A percentile compares a stretch with the other conserved stretches of the same genome.
Evolutionary conservation across 345 rosid genomes (phyloP).

Genomic region (Salix brachista): DNA sequence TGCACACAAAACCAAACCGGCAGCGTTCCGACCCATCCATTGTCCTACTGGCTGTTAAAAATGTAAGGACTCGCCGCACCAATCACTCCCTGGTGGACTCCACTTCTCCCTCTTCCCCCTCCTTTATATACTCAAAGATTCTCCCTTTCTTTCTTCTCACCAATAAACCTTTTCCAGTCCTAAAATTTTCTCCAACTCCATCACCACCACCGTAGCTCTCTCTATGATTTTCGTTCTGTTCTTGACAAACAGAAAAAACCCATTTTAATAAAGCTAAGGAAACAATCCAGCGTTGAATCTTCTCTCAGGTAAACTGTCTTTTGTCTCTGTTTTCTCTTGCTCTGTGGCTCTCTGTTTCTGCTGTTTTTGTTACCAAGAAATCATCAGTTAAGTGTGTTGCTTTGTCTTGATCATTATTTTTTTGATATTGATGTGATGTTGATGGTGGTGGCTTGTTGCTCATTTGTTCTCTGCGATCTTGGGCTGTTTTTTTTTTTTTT

Average conservation of each 20-base stretch:
- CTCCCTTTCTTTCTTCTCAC: slow-evolving; percentile 12
- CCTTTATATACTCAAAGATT: slow-evolving; percentile 28
- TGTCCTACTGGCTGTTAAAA: slow-evolving; percentile 21
- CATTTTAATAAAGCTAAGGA: neutral
- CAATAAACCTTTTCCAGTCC: neutral
- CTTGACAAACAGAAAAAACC: neutral
- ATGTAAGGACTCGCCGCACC: slow-evolving; percentile 24
- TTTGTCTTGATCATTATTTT: neutral
- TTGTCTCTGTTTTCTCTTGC: neutral
- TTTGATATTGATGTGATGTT: neutral
- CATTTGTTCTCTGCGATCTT: neutral
- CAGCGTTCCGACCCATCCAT: slow-evolving; percentile 3
- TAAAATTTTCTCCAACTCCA: neutral
- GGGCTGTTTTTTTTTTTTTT: neutral
- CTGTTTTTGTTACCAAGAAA: no score
- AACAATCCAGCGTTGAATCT: neutral
- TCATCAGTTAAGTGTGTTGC: neutral
- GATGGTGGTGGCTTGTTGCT: neutral
- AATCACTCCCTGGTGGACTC: neutral
- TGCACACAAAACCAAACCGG: neutral
- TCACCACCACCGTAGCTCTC: neutral
- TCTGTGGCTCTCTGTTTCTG: neutral
- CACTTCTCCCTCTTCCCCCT: neutral
- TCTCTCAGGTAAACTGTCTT: neutral
- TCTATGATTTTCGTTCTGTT: neutral